These are phyloP conservation scores for Eucalyptus sp. DNA, from an alignment of 345 rosid genomes.

Conservation along the genomic window DNA sequence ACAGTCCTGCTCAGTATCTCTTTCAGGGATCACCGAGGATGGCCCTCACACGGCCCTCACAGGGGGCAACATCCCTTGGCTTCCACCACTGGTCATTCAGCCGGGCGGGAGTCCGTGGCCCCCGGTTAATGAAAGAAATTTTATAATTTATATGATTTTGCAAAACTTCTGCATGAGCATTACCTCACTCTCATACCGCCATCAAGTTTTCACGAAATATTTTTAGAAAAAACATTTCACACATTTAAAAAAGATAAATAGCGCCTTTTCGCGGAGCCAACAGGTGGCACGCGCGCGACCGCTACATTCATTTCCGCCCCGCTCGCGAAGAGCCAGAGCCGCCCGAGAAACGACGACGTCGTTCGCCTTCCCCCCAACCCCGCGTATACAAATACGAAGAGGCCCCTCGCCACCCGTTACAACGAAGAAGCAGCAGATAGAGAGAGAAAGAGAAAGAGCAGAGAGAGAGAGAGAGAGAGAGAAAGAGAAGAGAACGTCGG, in stretches of 20 bases:
- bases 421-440: not conserved
- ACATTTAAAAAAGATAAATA: too few species aligned
- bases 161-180: too few species aligned
- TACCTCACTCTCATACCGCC: not conserved
- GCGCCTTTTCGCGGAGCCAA: not conserved
- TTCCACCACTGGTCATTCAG: too few species aligned
- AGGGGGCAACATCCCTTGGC: too few species aligned
- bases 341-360: not conserved
- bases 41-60: too few species aligned
- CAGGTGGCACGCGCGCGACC: not conserved
- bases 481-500: not conserved
- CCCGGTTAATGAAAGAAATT: too few species aligned
- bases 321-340: not conserved
- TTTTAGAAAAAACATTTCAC: not conserved
- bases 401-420: not conserved
- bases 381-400: not conserved
- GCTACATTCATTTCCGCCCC: not conserved
- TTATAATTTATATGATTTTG: not conserved
- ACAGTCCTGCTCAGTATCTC: fast-evolving
- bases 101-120: fast-evolving
- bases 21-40: fast-evolving
- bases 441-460: not conserved
- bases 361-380: not conserved
- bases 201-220: not conserved
- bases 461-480: not conserved